Evolutionary conservation across 805 yeast species (phyloP), one percentile per base, ranked within the genome.

Genomic region (Metschnikowia similis): DNA sequence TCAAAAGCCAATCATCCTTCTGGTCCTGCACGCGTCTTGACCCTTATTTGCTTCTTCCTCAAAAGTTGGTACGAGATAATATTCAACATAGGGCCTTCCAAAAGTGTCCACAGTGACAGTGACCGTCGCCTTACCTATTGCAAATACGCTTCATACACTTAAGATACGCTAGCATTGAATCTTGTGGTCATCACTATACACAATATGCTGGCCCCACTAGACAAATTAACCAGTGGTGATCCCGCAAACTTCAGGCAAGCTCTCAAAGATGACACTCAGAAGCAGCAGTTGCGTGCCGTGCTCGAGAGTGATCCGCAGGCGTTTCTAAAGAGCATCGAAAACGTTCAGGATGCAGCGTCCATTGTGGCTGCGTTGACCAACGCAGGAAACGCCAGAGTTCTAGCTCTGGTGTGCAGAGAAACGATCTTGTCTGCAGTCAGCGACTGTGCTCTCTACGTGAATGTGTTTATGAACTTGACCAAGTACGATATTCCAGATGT

Each of bases 391-490:
- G 46, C 46, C 27, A n/a, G 31, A 16, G 11, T 35, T 1, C n/a
- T 43, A 21, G 31, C 39, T 4, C 32, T 28, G 34, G 32, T 34
- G 17, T 35, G 41, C 47, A 17, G 34, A 29, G 47, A 35, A 16
- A 14, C 41, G 8, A 3, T 35, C 3, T 30, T 44, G 17, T 29
- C 21, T 36, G 47, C 47, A 26, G 47, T 16, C 2, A 11, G n/a
- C 1, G 4, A n/a, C 13, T 32, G 11, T 26, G 3, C 16, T 14
- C 50, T 51, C 32, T 39, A 40, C 47, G 41, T 47, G 31, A 17
- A 37, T 2, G 32, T 53, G 11, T 53, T 48, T 32, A 40, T 48
- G 41, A 38, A 35, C 31, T 31, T 45, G 35, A 37, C 48, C 9
- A 41, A 39, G 13, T 14, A 34, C 28, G 17, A 39, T 11, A 34